These are phyloP conservation scores for Ophiostoma novo-ulmi DNA, from an alignment of 2,329 filamentous ascomycete species.

Conservation along the genomic window DNA sequence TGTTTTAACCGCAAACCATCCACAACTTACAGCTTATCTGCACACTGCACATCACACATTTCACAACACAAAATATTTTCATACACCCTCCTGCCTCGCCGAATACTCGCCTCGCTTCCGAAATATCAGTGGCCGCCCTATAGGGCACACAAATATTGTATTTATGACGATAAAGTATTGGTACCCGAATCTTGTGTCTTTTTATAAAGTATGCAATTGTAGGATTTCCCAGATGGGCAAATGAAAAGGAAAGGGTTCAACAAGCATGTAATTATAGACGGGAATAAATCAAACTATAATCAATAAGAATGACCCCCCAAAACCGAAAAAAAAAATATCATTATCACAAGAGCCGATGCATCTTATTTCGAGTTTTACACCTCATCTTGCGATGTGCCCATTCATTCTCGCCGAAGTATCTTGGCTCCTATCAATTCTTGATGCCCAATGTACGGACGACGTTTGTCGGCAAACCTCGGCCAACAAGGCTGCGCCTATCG, in stretches of 20 bases:
- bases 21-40: not conserved
- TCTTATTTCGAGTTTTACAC: not conserved
- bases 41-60: not conserved
- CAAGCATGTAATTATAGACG: too few species aligned
- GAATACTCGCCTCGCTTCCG: conserved; percentile 4
- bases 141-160: conserved; percentile 17
- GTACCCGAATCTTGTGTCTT: not conserved
- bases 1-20: not conserved
- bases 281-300: too few species aligned
- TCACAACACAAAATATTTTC: not conserved
- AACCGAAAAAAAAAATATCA: too few species aligned
- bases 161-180: not conserved
- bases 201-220: not conserved
- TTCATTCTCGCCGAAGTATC: not conserved
- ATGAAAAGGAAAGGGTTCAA: too few species aligned
- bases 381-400: too few species aligned
- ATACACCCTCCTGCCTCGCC: conserved; percentile 1
- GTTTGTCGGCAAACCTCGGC: not conserved
- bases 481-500: conserved; percentile 2
- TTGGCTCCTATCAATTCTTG: not conserved
- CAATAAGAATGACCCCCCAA: too few species aligned
- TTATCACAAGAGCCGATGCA: not conserved
- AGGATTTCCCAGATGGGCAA: not conserved
- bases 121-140: conserved; percentile 26
- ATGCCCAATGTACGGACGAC: not conserved